Evolutionary conservation across 192 early-diverging fungal genomes (phyloP).

Genomic region (Geranomyces michiganensis): DNA sequence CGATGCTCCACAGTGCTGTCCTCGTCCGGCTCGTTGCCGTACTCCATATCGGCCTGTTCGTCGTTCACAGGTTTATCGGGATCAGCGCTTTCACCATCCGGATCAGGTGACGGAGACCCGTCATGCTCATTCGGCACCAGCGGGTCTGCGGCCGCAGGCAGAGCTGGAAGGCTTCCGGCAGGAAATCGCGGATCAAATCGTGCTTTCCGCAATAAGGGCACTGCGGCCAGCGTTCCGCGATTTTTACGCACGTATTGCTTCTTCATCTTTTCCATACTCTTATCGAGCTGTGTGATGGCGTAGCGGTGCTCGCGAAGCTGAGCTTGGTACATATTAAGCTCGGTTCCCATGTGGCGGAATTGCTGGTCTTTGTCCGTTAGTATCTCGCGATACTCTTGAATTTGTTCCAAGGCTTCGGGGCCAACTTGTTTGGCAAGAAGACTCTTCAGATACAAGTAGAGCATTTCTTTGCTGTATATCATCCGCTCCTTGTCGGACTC

Average conservation of each 20-base stretch:
- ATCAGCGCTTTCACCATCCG: too few relatives aligned
- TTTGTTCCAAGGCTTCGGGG: slow-evolving; percentile 64
- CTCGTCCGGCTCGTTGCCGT: too few relatives aligned
- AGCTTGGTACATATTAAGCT: slow-evolving; percentile 63
- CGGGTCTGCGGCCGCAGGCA: neutral
- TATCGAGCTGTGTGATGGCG: slow-evolving; percentile 44
- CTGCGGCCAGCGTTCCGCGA: slow-evolving; percentile 1
- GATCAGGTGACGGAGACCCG: too few relatives aligned
- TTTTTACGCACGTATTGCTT: slow-evolving; percentile 19
- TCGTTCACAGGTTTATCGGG: too few relatives aligned
- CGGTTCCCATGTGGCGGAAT: slow-evolving; percentile 62
- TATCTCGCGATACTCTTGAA: slow-evolving; percentile 51
- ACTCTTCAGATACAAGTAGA: slow-evolving; percentile 60
- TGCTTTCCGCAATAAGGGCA: neutral
- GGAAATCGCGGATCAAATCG: neutral
- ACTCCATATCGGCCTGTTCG: too few relatives aligned
- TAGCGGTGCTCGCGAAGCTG: slow-evolving; percentile 59
- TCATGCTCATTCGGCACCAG: too few relatives aligned
- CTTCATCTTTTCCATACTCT: slow-evolving; percentile 42
- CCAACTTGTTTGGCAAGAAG: slow-evolving; percentile 61
- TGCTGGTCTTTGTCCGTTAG: slow-evolving; percentile 63
- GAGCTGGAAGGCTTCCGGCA: neutral
- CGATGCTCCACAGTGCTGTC: too few relatives aligned
- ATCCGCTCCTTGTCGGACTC: slow-evolving; percentile 52
- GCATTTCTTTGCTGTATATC: slow-evolving; percentile 57